Evolutionary conservation across 2,329 filamentous ascomycete genomes (phyloP).

Genomic region (Leptographium radiaticola): DNA sequence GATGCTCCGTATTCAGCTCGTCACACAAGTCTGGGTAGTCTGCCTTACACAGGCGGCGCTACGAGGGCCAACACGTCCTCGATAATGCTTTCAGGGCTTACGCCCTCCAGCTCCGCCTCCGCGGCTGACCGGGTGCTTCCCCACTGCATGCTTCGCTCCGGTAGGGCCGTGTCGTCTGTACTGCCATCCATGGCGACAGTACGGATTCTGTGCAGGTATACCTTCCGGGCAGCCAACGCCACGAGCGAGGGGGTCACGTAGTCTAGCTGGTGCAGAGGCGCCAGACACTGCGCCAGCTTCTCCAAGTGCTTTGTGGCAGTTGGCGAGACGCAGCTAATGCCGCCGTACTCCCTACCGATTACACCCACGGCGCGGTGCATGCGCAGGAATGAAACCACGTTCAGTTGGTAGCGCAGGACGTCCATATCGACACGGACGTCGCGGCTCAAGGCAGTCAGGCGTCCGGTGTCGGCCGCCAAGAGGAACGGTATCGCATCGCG

Average conservation of each 20-base stretch:
- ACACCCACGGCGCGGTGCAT: constrained; percentile 70
- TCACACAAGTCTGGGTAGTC: neutral
- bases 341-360: neutral
- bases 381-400: constrained; percentile 75
- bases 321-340: constrained; percentile 54
- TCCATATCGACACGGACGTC: constrained; percentile 58
- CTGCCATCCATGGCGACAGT: constrained; percentile 32
- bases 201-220: constrained; percentile 73
- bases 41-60: constrained; percentile 34
- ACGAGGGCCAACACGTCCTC: constrained; percentile 50
- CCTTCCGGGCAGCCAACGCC: constrained; percentile 67
- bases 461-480: constrained; percentile 37
- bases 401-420: constrained; percentile 71
- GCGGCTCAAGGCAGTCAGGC: constrained; percentile 44
- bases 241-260: constrained; percentile 80
- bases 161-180: constrained; percentile 19
- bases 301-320: constrained; percentile 67
- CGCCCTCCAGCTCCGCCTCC: constrained; percentile 47
- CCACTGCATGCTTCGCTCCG: constrained; percentile 86
- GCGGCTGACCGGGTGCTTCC: constrained; percentile 68
- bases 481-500: constrained; percentile 6
- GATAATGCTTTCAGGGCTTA: constrained; percentile 49
- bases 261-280: constrained; percentile 65
- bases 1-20: neutral
- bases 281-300: constrained; percentile 56